phyloP scores from a whole-genome alignment of 2,329 filamentous ascomycete genomes.

The Scleromitrula shiraiana region DNA sequence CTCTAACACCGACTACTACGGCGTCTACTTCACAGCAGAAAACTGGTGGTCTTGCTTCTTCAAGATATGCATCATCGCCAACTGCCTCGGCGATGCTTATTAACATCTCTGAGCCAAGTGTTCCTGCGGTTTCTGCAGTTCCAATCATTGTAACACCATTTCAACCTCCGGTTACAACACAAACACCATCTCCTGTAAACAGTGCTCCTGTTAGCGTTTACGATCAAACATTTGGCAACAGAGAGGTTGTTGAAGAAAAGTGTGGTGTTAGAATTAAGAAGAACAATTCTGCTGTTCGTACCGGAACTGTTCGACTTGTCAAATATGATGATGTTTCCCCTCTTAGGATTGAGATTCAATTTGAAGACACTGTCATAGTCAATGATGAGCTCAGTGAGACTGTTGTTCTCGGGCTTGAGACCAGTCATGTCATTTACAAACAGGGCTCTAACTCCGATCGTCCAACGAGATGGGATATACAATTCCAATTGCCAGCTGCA shows the following conservation, averaged over 20 bases:
- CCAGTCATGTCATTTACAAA: constrained; percentile 7
- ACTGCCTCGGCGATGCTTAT: too few relatives aligned
- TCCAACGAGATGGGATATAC: constrained; percentile 10
- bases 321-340: background rate
- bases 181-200: background rate
- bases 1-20: background rate
- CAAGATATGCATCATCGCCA: background rate
- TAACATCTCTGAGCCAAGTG: background rate
- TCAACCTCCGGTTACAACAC: background rate
- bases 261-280: constrained; percentile 1
- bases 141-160: background rate
- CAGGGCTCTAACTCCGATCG: background rate
- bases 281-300: background rate
- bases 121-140: background rate
- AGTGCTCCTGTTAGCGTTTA: background rate
- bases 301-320: background rate
- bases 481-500: constrained; percentile 9
- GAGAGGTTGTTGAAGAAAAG: background rate
- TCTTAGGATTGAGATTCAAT: constrained; percentile 1
- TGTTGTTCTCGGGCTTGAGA: background rate
- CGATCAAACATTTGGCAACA: background rate
- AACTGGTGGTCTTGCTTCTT: background rate
- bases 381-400: constrained; percentile 4
- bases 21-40: background rate
- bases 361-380: constrained; percentile 1